Evolutionary conservation across 139 green algal genomes (phyloP).

Genomic region (Zygnema cylindricum): DNA sequence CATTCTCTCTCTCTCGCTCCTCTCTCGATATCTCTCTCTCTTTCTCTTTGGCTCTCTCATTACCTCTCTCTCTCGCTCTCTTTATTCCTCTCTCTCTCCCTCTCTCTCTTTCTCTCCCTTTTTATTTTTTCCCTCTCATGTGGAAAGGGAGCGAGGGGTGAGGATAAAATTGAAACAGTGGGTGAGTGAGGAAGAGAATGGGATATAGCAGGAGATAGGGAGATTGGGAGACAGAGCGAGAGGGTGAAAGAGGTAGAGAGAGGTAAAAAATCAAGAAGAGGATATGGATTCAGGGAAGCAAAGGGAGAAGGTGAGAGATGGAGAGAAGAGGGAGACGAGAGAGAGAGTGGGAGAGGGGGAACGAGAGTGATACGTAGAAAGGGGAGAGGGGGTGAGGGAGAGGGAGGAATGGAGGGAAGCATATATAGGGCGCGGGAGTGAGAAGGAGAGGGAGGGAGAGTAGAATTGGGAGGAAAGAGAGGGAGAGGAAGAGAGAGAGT

Average conservation of each 20-base stretch:
- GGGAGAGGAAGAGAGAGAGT: background rate
- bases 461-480: background rate
- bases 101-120: constrained; percentile 4
- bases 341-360: background rate
- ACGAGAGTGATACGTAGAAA: background rate
- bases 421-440: background rate
- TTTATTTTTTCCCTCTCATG: background rate
- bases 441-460: background rate
- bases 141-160: too few species aligned
- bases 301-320: background rate
- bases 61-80: background rate
- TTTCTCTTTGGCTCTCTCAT: too few species aligned
- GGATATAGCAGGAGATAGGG: too few species aligned
- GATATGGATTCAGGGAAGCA: background rate
- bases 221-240: too few species aligned
- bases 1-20: too few species aligned
- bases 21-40: too few species aligned
- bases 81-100: background rate
- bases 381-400: background rate
- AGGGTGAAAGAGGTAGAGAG: too few species aligned
- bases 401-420: background rate
- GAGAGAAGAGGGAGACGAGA: background rate
- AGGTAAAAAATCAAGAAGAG: background rate
- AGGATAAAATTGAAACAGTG: too few species aligned
- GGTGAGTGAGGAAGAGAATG: too few species aligned